Evolutionary conservation across 1,284 basidiomycete genomes (phyloP), one percentile per base, ranked within the genome.

Genomic region (Trichosporon sp.): DNA sequence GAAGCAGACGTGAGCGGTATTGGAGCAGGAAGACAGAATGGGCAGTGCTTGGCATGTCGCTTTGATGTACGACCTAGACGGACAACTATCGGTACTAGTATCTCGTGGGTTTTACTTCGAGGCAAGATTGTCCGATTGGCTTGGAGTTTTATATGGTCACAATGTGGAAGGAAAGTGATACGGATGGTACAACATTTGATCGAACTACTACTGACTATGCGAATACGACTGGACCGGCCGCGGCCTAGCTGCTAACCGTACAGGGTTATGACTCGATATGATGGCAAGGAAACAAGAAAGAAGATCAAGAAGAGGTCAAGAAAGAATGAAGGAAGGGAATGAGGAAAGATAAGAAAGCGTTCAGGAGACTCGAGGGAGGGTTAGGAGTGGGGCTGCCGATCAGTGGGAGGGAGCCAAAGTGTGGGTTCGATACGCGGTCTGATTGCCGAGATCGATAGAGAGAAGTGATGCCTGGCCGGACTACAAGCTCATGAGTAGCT

Each of bases 401-500:
- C 38, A 10, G 10, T 40, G 8, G 38, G 11, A 40, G 12, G 2
- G 10, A 40, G 12, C 8, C 38, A 12, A 40, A 40, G 38, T 40
- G 38, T 40, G 38, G 38, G 38, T 40, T 40, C 8, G 38, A 10
- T 12, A 10, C 8, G 5, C 26, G 26, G 38, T 12, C 11, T 12
- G 38, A 12, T 12, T 40, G 38, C 38, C 38, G 12, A 40, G 43
- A n/a, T n/a, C 14, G 16, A 46, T 26, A 26, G 26, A 26, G 26
- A 26, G 26, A 26, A 26, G 26, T 26, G 26, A 26, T 26, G 26
- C 40, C 40, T 43, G 8, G 14, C 21, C 32, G 3, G 4, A 14
- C 59, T 54, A 68, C 16, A 69, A 7, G 43, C 37, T 32, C 6
- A 63, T 48, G 21, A 69, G 68, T 31, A 48, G 68, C 61, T 69